phyloP scores from a whole-genome alignment of 2,329 filamentous ascomycete genomes.

The Diaporthe vaccinii region DNA sequence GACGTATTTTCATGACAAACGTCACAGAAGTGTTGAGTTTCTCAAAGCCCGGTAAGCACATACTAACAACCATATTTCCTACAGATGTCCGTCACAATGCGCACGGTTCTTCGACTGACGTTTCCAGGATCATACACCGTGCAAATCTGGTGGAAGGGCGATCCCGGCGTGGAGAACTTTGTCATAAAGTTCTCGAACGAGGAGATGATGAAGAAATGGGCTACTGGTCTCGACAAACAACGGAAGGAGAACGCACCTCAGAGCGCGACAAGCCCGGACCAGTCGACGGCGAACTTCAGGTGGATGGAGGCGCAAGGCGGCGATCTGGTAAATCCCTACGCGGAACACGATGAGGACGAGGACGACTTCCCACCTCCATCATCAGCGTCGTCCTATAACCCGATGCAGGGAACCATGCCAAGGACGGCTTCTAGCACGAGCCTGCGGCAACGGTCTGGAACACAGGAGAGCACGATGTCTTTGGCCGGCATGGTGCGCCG shows the following conservation, averaged over 20 bases:
- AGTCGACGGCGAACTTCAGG: slow-evolving; percentile 78
- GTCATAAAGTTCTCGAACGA: slow-evolving; percentile 94
- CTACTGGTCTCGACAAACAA: slow-evolving; percentile 81
- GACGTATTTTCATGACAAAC: slow-evolving; percentile 98
- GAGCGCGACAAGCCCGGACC: slow-evolving; percentile 60
- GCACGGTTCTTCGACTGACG: slow-evolving; percentile 48
- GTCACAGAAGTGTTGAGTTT: slow-evolving; percentile 94
- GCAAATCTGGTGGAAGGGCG: slow-evolving; percentile 99
- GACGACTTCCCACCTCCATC: slow-evolving; percentile 59
- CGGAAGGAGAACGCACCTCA: slow-evolving; percentile 72
- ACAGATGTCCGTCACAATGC: background rate
- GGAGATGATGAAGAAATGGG: slow-evolving; percentile 94
- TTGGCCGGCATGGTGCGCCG: slow-evolving; percentile 66
- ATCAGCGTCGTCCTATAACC: slow-evolving; percentile 38
- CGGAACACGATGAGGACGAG: slow-evolving; percentile 73
- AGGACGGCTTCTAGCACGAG: slow-evolving; percentile 82
- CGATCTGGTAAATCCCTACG: slow-evolving; percentile 86
- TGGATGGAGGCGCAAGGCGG: slow-evolving; percentile 80
- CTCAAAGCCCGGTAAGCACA: slow-evolving; percentile 83
- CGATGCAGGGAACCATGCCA: slow-evolving; percentile 60
- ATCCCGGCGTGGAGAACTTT: slow-evolving; percentile 95
- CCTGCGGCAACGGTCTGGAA: slow-evolving; percentile 81
- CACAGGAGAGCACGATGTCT: slow-evolving; percentile 76
- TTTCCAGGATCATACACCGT: slow-evolving; percentile 87
- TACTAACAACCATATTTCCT: slow-evolving; percentile 4